Evolutionary conservation across 2,329 filamentous ascomycete genomes (phyloP).

Genomic region (Ceratocystis huliohia): DNA sequence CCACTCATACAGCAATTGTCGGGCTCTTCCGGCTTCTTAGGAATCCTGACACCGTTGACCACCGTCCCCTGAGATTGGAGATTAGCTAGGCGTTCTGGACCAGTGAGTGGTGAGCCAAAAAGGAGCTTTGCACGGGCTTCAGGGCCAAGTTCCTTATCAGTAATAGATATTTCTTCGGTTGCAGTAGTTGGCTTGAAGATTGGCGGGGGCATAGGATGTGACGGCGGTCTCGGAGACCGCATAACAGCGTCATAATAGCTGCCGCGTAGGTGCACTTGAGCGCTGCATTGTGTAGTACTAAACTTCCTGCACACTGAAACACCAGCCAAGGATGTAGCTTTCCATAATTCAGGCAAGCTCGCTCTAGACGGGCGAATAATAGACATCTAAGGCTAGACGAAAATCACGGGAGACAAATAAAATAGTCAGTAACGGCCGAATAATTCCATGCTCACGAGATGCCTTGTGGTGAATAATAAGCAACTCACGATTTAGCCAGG

Average conservation of each 20-base stretch:
- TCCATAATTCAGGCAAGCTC: neutral
- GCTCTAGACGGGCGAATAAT: neutral
- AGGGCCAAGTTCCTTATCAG: conserved; percentile 34
- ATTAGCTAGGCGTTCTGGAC: conserved; percentile 50
- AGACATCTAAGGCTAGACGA: neutral
- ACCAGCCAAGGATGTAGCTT: neutral
- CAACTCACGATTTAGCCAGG: conserved; percentile 2
- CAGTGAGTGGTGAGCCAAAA: conserved; percentile 68
- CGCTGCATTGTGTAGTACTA: neutral
- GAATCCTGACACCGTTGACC: conserved; percentile 69
- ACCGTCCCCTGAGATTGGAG: conserved; percentile 46
- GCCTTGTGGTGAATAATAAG: neutral
- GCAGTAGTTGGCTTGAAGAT: conserved; percentile 15
- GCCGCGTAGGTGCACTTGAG: conserved; percentile 38
- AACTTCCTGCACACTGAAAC: neutral
- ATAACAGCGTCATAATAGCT: conserved; percentile 48
- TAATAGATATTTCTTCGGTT: conserved; percentile 26
- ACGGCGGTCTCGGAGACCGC: conserved; percentile 26
- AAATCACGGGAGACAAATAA: neutral
- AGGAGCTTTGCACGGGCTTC: conserved; percentile 52
- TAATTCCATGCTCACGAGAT: too few species aligned
- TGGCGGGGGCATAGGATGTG: conserved; percentile 10
- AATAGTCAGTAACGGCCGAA: neutral
- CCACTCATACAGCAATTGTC: conserved; percentile 99
- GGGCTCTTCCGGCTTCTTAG: conserved; percentile 73